Percentiles rank a stretch among this genome's conserved stretches.
Evolutionary conservation across 495 filamentous ascomycete species (phyloP).

Genomic region (Aspergillus heteromorphus): DNA sequence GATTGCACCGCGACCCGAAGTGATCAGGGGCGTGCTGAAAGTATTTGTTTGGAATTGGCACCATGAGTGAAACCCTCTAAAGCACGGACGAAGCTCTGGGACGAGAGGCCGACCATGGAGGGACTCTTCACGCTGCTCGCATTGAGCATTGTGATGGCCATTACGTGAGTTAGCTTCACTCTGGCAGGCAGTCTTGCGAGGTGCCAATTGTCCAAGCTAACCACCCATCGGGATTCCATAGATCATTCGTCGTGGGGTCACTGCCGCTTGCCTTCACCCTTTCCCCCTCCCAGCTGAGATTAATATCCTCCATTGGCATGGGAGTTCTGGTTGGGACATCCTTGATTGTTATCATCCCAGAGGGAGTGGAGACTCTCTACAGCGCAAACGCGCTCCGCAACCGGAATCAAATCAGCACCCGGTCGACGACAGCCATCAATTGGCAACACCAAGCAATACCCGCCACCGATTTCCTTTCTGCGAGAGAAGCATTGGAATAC

Average conservation of each 20-base stretch:
- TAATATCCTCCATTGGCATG: slow-evolving; percentile 90
- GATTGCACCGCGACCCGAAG: background rate
- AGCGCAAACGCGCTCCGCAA: slow-evolving; percentile 41
- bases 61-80: slow-evolving; percentile 16
- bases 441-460: slow-evolving; percentile 29
- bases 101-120: slow-evolving; percentile 50
- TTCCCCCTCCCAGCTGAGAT: slow-evolving; percentile 78
- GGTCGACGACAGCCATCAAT: slow-evolving; percentile 20
- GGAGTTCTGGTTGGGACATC: slow-evolving; percentile 92
- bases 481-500: background rate
- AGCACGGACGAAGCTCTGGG: slow-evolving; percentile 22
- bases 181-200: background rate
- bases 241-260: slow-evolving; percentile 91
- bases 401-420: slow-evolving; percentile 29
- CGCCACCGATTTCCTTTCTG: slow-evolving; percentile 7
- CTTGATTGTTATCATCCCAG: slow-evolving; percentile 94
- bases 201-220: slow-evolving; percentile 7
- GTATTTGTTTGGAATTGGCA: slow-evolving; percentile 14
- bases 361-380: slow-evolving; percentile 90
- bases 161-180: slow-evolving; percentile 61
- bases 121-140: slow-evolving; percentile 82
- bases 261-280: slow-evolving; percentile 86
- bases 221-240: slow-evolving; percentile 33
- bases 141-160: slow-evolving; percentile 86
- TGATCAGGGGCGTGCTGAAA: slow-evolving; percentile 2